These are phyloP conservation scores for Lepiota brunneoincarnata DNA, from an alignment of 768 basidiomycete genomes.

Conservation along the genomic window DNA sequence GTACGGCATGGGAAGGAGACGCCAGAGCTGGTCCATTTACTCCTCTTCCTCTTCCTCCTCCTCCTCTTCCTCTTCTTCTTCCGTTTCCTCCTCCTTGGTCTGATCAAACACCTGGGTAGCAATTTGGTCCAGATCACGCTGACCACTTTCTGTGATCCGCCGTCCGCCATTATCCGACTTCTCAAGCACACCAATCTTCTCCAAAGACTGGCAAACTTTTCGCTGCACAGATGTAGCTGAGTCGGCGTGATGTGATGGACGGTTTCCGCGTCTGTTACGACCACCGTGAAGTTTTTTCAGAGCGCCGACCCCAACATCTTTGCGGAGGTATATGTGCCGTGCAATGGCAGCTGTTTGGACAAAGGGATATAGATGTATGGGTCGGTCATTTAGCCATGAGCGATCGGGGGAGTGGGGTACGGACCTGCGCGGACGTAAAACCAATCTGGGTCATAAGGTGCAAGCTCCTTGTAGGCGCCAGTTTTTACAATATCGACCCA, in stretches of 20 bases:
- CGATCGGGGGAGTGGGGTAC: conserved; percentile 24
- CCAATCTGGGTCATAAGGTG: conserved; percentile 99
- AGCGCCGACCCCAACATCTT: conserved; percentile 92
- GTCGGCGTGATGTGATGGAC: conserved; percentile 91
- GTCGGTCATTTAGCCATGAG: background rate
- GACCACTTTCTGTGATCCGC: conserved; percentile 94
- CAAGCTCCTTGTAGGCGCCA: conserved; percentile 95
- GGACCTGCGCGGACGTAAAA: conserved; percentile 97
- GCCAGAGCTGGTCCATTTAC: conserved; percentile 26
- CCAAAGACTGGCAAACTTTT: conserved; percentile 93
- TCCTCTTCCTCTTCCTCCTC: conserved; percentile 63
- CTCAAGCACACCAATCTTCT: conserved; percentile 99
- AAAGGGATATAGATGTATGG: background rate
- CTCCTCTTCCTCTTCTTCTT: conserved; percentile 72
- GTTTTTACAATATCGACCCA: conserved; percentile 99
- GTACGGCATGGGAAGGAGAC: conserved; percentile 22
- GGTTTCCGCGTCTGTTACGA: conserved; percentile 92
- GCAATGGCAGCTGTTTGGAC: conserved; percentile 78
- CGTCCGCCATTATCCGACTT: conserved; percentile 91
- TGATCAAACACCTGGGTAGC: conserved; percentile 87
- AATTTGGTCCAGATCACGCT: conserved; percentile 93
- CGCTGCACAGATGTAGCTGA: conserved; percentile 88
- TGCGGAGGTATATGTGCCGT: conserved; percentile 99
- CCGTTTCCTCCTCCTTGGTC: conserved; percentile 68
- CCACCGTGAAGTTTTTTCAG: conserved; percentile 96